These are phyloP conservation scores for Exophiala alcalophila DNA, from an alignment of 2,329 filamentous ascomycete species.

Conservation along the genomic window DNA sequence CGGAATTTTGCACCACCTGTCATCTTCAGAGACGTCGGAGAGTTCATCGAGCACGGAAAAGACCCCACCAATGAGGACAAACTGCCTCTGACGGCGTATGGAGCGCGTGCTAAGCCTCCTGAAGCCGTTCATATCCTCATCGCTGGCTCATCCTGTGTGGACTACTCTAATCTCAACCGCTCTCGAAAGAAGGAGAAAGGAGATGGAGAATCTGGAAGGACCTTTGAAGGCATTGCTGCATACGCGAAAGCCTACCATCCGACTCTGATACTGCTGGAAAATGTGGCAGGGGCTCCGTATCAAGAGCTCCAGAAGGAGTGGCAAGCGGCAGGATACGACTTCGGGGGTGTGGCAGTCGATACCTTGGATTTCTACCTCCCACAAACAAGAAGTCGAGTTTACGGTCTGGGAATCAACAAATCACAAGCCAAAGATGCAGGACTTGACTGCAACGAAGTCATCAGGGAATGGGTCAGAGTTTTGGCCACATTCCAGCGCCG, in stretches of 20 bases:
- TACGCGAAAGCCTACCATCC: conserved; percentile 59
- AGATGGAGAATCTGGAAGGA: conserved; percentile 62
- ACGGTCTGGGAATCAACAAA: conserved; percentile 56
- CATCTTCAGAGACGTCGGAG: conserved; percentile 59
- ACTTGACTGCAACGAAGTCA: conserved; percentile 31
- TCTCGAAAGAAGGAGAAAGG: conserved; percentile 51
- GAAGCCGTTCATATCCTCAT: conserved; percentile 61
- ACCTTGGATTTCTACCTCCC: conserved; percentile 72
- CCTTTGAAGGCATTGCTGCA: conserved; percentile 59
- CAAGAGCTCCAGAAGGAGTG: conserved; percentile 47
- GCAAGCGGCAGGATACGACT: conserved; percentile 55
- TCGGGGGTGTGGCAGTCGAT: conserved; percentile 53
- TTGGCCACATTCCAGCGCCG: conserved; percentile 52
- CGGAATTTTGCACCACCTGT: conserved; percentile 54
- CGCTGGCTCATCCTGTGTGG: conserved; percentile 72
- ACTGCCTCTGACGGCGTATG: conserved; percentile 61
- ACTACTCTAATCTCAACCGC: conserved; percentile 67
- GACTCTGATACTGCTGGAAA: conserved; percentile 67
- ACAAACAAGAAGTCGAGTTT: conserved; percentile 63
- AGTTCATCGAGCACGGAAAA: conserved; percentile 50
- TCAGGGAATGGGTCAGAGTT: conserved; percentile 43
- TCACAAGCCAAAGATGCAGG: conserved; percentile 27
- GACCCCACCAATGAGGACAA: conserved; percentile 11
- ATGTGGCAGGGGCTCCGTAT: conserved; percentile 64
- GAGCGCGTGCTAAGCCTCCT: conserved; percentile 57